Evolutionary conservation across 2,329 filamentous ascomycete genomes (phyloP), one percentile per base, ranked within the genome.

Genomic region (Talaromyces verruculosus): DNA sequence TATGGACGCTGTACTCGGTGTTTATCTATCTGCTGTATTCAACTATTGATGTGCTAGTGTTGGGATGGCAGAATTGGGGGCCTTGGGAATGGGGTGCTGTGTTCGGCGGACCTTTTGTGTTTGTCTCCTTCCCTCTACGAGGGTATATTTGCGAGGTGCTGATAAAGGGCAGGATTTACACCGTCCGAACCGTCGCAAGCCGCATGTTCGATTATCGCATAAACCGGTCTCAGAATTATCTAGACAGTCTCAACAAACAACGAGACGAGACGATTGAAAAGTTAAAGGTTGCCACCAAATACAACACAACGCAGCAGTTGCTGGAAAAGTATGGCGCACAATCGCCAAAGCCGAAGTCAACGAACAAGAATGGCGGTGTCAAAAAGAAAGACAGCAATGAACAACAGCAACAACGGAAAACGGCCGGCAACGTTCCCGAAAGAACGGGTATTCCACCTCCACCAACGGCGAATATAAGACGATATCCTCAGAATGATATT

Each of bases 201-300:
- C 80, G 85, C 10, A 91, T 91, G 78, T 99, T 92, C 80, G 90
- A 89, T 71, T 96, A 91, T 76, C 91, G 92, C 68, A 89, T 95
- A 72, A 86, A 89, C 25, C 87, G 84, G 17, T 84, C 91, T 11
- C 87, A 90, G 70, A 78, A 83, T 45, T 85, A 89, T 47, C 84
- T 98, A 35, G 90, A 94, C 71, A 86, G 86, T 22, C 85, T 93
- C 41, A 88, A 93, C 72, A 87, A 88, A 63, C 91, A 97, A 77
- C 88, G 94, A 63, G 88, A 91, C 67, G 88, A 88, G 72, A 97
- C 93, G 1, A 98, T 99, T 70, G 90, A 96, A 76, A 93, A 93
- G 79, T 87, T 99, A 69, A 99, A 99, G 80, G 89, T 90, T 66
- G 93, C 93, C 30, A 99, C 95, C 39, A 97, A 91, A 77, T 99